Evolutionary conservation across 371 early-diverging fungal species (phyloP).

Genomic region (Dinochytrium kinnereticum): DNA sequence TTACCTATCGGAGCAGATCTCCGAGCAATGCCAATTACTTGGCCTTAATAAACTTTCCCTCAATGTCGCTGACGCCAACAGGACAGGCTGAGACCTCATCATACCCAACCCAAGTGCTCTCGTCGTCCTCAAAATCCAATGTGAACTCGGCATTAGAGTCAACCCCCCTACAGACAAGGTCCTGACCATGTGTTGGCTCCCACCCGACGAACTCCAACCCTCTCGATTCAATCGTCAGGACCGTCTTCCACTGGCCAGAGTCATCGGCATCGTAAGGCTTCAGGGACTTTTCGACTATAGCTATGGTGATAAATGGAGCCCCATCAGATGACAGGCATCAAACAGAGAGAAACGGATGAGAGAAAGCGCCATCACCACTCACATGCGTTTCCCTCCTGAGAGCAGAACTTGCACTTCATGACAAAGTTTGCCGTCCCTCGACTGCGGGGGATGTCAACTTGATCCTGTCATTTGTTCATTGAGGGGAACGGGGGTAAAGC

Average conservation of each 20-base stretch:
- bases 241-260: conserved; percentile 63
- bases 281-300: conserved; percentile 63
- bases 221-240: conserved; percentile 81
- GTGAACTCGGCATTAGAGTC: conserved; percentile 76
- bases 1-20: not conserved
- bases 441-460: conserved; percentile 28
- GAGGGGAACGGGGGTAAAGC: not conserved
- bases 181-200: conserved; percentile 58
- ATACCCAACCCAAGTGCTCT: conserved; percentile 89
- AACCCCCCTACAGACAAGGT: conserved; percentile 61
- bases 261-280: conserved; percentile 65
- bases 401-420: conserved; percentile 93
- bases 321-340: not conserved
- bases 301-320: conserved; percentile 42
- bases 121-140: conserved; percentile 72
- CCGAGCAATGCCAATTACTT: not conserved
- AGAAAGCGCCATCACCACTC: too few relatives aligned
- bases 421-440: conserved; percentile 86
- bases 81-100: conserved; percentile 69
- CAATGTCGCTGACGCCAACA: conserved; percentile 57
- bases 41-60: conserved; percentile 32
- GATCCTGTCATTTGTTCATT: not conserved
- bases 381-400: conserved; percentile 59
- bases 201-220: conserved; percentile 86
- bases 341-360: too few relatives aligned